Evolutionary conservation across 1,284 basidiomycete genomes (phyloP), one percentile per base, ranked within the genome.

Genomic region (Chalciporus sp.): DNA sequence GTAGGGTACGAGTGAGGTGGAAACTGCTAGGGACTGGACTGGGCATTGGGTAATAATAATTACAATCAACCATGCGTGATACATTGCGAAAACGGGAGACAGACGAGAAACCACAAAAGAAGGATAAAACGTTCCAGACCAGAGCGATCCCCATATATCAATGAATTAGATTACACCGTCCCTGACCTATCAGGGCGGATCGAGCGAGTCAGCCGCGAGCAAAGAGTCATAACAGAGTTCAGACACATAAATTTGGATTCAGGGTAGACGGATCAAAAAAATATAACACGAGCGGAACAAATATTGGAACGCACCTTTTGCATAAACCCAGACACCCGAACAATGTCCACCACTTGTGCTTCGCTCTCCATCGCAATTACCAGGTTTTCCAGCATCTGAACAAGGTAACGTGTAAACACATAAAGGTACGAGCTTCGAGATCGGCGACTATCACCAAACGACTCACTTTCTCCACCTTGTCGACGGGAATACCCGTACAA

Each of bases 301-400:
- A 35, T 8, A 19, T 14, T 4, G 12, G 33, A 23, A 6, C 74
- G 16, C 50, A 85, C 87, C 78, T 88, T 92, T 68, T 89, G 89
- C 88, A 96, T 91, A 69, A 96, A 94, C 7, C 89, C 90, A 44
- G 92, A 91, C 42, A 95, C 89, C 49, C 92, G 84, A 40, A 85
- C 85, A 51, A 95, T 84, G 70, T 96, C 94, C 20, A 94, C 86
- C 51, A 87, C 79, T 59, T 90, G 87, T 1, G 90, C 79, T 68
- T 96, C 94, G 64, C 90, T 94, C 72, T 96, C 94, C 50, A 96
- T 87, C 23, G 94, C 94, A 53, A 92, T 80, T 23, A 95, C 82
- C 43, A 97, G 79, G 61, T 93, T 89, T 66, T 94, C 92, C 47
- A 96, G 78, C 84, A 94, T 91, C 90, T 95, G 60, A 48, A 66